phyloP scores from a whole-genome alignment of 2,329 filamentous ascomycete species.

The Fusarium heterosporum region DNA sequence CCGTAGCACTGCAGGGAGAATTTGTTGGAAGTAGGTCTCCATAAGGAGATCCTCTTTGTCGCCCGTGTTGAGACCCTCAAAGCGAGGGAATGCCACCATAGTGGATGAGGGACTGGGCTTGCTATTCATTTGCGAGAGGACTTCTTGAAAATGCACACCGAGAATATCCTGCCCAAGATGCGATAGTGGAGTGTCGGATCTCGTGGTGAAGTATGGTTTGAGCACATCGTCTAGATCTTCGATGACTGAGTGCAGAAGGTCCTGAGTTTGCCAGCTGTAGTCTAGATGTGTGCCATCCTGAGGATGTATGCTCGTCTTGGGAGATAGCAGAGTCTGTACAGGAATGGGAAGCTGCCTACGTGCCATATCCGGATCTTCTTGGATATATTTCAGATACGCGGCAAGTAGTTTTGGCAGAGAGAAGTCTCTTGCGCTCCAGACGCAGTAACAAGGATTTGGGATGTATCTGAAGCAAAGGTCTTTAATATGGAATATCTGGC shows the following conservation, averaged over 20 bases:
- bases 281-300: background rate
- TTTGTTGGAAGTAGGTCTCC: slow-evolving; percentile 14
- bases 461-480: slow-evolving; percentile 29
- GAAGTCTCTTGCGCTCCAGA: slow-evolving; percentile 6
- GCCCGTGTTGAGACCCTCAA: fast-evolving
- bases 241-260: slow-evolving; percentile 9
- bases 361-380: background rate
- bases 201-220: fast-evolving
- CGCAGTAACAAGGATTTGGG: slow-evolving; percentile 21
- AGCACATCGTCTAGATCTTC: background rate
- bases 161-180: background rate
- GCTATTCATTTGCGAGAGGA: slow-evolving; percentile 17
- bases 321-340: background rate
- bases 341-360: background rate
- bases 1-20: background rate
- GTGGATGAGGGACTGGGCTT: background rate
- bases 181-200: fast-evolving
- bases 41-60: slow-evolving; percentile 16
- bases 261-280: slow-evolving; percentile 13
- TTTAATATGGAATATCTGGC: slow-evolving; percentile 22
- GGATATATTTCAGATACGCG: slow-evolving; percentile 1
- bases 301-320: background rate
- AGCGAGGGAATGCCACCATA: background rate
- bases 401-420: background rate
- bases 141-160: slow-evolving; percentile 13